Evolutionary conservation across 306 rosid species (phyloP).

Genomic region (Rosa multiflora): DNA sequence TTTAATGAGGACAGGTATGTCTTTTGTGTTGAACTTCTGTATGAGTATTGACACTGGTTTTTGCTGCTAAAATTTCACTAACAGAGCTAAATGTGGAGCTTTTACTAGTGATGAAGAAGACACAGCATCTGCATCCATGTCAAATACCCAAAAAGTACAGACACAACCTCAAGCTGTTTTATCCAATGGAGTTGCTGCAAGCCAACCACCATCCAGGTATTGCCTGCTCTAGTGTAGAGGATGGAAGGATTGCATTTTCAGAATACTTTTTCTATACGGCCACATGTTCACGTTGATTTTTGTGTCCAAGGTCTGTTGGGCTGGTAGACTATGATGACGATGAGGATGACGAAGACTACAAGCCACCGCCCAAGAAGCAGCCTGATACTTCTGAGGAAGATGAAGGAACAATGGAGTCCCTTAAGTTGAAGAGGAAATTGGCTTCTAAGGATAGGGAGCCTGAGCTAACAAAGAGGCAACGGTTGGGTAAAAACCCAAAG

Average conservation of each 20-base stretch:
- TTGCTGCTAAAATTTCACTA: constrained; percentile 11
- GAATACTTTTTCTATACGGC: background rate
- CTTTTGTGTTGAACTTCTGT: constrained; percentile 8
- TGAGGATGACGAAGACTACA: constrained; percentile 90
- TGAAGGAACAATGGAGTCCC: constrained; percentile 73
- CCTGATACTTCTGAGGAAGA: constrained; percentile 62
- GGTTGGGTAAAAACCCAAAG: constrained; percentile 54
- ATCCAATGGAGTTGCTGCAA: constrained; percentile 71
- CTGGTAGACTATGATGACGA: constrained; percentile 95
- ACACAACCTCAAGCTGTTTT: constrained; percentile 52
- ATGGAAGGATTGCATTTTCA: background rate
- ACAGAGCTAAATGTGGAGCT: constrained; percentile 17
- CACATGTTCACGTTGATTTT: constrained; percentile 19
- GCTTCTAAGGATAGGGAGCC: constrained; percentile 63
- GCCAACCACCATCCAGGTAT: constrained; percentile 59
- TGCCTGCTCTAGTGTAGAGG: background rate
- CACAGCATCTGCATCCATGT: constrained; percentile 66
- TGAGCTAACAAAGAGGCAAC: constrained; percentile 65
- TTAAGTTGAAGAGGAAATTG: constrained; percentile 67
- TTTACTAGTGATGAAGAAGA: constrained; percentile 87
- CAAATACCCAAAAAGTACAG: constrained; percentile 46
- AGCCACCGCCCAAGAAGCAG: constrained; percentile 83
- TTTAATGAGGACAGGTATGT: constrained; percentile 85
- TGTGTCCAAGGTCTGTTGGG: constrained; percentile 68
- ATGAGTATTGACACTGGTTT: background rate